Base-by-base conservation (phyloP, 2,329 filamentous ascomycete genomes). In the Ciborinia camelliae region DNA sequence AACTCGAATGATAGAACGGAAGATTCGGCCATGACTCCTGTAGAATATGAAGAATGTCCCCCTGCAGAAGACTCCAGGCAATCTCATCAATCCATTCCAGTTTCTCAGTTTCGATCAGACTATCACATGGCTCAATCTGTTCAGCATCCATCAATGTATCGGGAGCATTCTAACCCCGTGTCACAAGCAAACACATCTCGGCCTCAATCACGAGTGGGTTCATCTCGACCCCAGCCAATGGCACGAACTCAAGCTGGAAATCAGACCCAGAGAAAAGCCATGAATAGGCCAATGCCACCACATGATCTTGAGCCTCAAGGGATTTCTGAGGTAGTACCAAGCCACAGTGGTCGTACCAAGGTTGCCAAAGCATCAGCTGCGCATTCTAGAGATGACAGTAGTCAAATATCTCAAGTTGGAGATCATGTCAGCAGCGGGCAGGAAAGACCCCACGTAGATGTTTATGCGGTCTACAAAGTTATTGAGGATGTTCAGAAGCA, bases 291-390 rank as follows among this genome's bases (percentile, higher is more conserved):
- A 37, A 4, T 64, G 5, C n/a, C 20, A 37, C 9, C 37, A 28
- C 35, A 48, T 28, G 62, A 52, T 26, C 45, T 61, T 32, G 55
- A 37, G n/a, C 52, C 53, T 50, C 43, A 51, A 32, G 62, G 14
- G 2, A 14, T 43, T 15, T 43, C n/a, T 23, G 50, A 47, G n/a
- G 20, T 4, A 18, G 18, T 47, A 52, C n/a, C 9, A 3, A 52
- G 45, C 18, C 32, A 23, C 7, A 37, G 32, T 7, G 8, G 26
- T 15, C 35, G 3, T 5, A 47, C 35, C 14, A 62, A 43, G 30
- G 35, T 62, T 20, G 26, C 37, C 8, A 62, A 62, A 32, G 14
- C 20, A 53, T n/a, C 26, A 52, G 4, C 18, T 41, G 37, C 32
- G 26, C 7, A 18, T 30, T 39, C 37, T n/a, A 37, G 6, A 35